Evolutionary conservation across 306 rosid genomes (phyloP), one percentile per base, ranked within the genome.

Genomic region (Astragalus membranaceus): DNA sequence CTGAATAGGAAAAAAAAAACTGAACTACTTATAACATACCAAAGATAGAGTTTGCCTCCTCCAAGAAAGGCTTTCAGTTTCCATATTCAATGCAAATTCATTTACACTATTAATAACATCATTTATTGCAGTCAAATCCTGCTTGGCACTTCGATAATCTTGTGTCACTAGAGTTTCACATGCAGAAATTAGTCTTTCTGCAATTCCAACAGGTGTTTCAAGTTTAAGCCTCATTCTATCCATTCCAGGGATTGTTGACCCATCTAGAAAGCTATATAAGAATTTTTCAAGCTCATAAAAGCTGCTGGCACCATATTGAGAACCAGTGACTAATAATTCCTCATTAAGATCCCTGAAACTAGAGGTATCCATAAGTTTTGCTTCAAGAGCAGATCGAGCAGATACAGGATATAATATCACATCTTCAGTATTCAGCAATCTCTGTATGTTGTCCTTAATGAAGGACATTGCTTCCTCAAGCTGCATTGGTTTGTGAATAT

Each of bases 211-310:
- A 2, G 98, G 99, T 37, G 99, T 94, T 87, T 83, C 95, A 60
- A 94, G 89, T 78, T 94, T 94, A 61, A 94, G 92, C 83, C 80
- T 88, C 91, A 94, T 87, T 79, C 99, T 87, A 79, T 94, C 96
- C 92, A 81, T 86, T 82, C 99, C 99, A 8, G 75, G 68, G 8
- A 84, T 82, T 62, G 99, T 84, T 79, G 97, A 91, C 50, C 97
- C 97, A 77, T 90, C 99, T 72, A 94, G 61, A 67, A 88, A 91
- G 80, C 95, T 88, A 71, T 83, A 81, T 83, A 94, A 80, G 86
- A 85, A 90, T 61, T 78, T 82, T 72, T 94, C 97, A 67, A 94
- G 85, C 49, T 85, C 87, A 65, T 73, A 36, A 80, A 94, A 94
- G 80, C 85, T 70, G 75, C 77, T 80, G 78, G 69, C 76, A 81